Percentiles rank a stretch among this genome's conserved stretches.
phyloP scores from a whole-genome alignment of 495 filamentous ascomycete genomes.

The Aspergillus nanangensis region DNA sequence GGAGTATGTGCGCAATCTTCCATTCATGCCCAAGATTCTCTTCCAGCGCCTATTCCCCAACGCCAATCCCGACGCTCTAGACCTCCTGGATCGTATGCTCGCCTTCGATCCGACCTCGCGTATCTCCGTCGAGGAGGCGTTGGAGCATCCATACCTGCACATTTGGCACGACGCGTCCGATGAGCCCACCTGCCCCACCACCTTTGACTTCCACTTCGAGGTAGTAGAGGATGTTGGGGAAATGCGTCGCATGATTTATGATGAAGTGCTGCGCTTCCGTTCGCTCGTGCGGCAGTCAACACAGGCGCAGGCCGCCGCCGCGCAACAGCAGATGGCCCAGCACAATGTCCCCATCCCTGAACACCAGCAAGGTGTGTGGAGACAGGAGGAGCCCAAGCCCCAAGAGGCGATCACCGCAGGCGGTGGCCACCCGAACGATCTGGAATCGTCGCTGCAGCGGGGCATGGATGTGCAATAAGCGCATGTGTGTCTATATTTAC shows the following conservation, averaged over 20 bases:
- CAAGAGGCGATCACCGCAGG: constrained; percentile 63
- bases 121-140: constrained; percentile 86
- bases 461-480: constrained; percentile 60
- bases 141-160: constrained; percentile 92
- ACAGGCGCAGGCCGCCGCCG: constrained; percentile 36
- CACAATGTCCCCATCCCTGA: constrained; percentile 70
- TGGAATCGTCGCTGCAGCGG: constrained; percentile 83
- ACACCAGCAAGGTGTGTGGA: constrained; percentile 63
- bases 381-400: constrained; percentile 79
- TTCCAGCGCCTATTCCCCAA: constrained; percentile 88
- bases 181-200: constrained; percentile 85
- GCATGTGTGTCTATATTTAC: background rate
- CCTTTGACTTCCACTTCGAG: constrained; percentile 98
- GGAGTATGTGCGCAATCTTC: constrained; percentile 97
- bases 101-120: constrained; percentile 91
- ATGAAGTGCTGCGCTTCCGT: constrained; percentile 84
- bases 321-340: constrained; percentile 32
- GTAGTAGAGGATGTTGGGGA: constrained; percentile 86
- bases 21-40: constrained; percentile 87
- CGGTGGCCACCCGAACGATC: constrained; percentile 48
- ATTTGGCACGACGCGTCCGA: constrained; percentile 99
- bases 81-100: constrained; percentile 92
- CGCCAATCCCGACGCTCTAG: constrained; percentile 93
- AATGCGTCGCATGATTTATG: constrained; percentile 96
- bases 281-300: constrained; percentile 64